Evolutionary conservation across 768 basidiomycete species (phyloP), one percentile per base, ranked within the genome.

Genomic region (Russula abietina): DNA sequence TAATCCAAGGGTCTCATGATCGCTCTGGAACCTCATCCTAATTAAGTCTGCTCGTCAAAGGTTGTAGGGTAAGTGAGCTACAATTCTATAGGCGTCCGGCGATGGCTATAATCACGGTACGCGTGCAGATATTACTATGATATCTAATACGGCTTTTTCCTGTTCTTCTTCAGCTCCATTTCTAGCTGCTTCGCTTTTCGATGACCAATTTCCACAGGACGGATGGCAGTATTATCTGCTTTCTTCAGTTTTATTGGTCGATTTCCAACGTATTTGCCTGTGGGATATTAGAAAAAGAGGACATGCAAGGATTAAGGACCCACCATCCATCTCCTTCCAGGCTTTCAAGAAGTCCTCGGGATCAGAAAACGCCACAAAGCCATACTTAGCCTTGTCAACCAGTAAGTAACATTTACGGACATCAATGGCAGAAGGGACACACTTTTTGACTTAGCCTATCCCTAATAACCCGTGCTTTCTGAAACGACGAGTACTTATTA

Each of bases 301-400:
- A 39, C 19, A 14, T 9, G 14, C 2, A 14, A 54, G 32, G 57
- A 1, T 36, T 55, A 3, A 45, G 48, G 26, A 72, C 89, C 39
- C 68, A 91, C 95, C 96, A 74, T 98, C 94, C 95, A 97, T 98
- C 74, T 98, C 95, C 73, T 98, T 98, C 96, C 96, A 99, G 19
- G 96, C 96, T 72, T 86, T 95, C 60, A 99, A 73, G 74, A 98
- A 98, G 73, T 99, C 97, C 75, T 99, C 97, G 0, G 97, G 97
- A 71, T 98, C 97, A 49, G 91, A 92, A 75, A 98, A 99, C 1
- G 93, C 93, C 30, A 98, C 93, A 71, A 99, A 99, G 4, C 95
- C 97, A 71, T 87, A 99, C 73, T 92, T 97, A 0, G 96, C 95
- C 93, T 96, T 60, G 2, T 67, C 50, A 28, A 55, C 48, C 36